Evolutionary conservation across 2,329 filamentous ascomycete species (phyloP).

Genomic region (Aspergillus piperis): DNA sequence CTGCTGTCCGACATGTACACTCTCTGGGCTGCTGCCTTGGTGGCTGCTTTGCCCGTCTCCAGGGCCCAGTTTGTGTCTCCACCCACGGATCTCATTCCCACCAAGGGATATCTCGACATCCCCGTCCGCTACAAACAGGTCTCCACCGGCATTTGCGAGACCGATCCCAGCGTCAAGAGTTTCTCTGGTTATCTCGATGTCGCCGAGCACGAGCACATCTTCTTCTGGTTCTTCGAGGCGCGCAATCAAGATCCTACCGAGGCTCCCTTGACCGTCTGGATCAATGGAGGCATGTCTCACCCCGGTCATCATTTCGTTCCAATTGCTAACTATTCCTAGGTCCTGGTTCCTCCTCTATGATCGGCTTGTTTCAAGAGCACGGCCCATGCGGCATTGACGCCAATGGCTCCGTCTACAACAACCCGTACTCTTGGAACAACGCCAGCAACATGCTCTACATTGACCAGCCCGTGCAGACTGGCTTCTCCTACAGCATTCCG

Average conservation of each 20-base stretch:
- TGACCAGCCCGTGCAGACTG: slow-evolving; percentile 25
- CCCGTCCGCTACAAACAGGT: slow-evolving; percentile 12
- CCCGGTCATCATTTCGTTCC: background rate
- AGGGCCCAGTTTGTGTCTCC: slow-evolving; percentile 5
- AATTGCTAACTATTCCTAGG: background rate
- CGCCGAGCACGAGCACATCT: slow-evolving; percentile 10
- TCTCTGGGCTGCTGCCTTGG: background rate
- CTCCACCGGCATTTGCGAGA: slow-evolving; percentile 10
- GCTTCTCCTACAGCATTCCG: slow-evolving; percentile 19
- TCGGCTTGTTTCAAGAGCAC: slow-evolving; percentile 37
- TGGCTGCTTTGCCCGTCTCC: background rate
- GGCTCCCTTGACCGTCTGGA: slow-evolving; percentile 23
- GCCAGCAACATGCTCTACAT: slow-evolving; percentile 28
- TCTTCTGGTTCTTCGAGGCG: slow-evolving; percentile 8
- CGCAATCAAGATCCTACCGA: slow-evolving; percentile 7
- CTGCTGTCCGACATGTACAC: background rate
- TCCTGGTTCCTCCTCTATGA: slow-evolving; percentile 35
- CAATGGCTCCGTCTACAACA: slow-evolving; percentile 24
- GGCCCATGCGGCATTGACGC: slow-evolving; percentile 32
- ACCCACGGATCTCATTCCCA: slow-evolving; percentile 1
- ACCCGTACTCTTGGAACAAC: slow-evolving; percentile 25
- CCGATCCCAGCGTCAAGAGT: slow-evolving; percentile 10
- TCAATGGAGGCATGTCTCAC: slow-evolving; percentile 19
- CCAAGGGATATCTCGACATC: slow-evolving; percentile 11
- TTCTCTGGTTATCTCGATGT: slow-evolving; percentile 12